A percentile compares a stretch with the other conserved stretches of the same genome.
phyloP scores from a whole-genome alignment of 169 alveolate species.

The Plasmodium billcollinsi region DNA sequence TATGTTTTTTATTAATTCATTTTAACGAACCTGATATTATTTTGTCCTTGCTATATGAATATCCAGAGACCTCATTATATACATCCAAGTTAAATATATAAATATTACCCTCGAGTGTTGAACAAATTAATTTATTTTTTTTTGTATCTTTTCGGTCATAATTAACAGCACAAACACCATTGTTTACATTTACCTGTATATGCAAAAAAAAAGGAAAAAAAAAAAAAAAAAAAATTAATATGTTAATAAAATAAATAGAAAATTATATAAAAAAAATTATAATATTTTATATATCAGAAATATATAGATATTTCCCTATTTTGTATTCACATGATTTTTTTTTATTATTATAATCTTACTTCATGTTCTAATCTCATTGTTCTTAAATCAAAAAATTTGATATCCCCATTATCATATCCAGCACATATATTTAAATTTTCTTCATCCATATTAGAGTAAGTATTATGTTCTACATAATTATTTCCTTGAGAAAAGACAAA shows the following conservation, averaged over 20 bases:
- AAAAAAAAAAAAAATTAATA: background rate
- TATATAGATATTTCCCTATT: background rate
- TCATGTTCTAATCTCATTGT: slow-evolving; percentile 59
- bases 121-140: slow-evolving; percentile 91
- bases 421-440: slow-evolving; percentile 89
- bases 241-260: background rate
- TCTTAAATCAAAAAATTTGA: slow-evolving; percentile 90
- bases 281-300: background rate
- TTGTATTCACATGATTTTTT: slow-evolving; percentile 36
- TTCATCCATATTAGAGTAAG: slow-evolving; percentile 83
- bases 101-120: slow-evolving; percentile 91
- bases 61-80: slow-evolving; percentile 89
- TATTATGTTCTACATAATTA: slow-evolving; percentile 52
- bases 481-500: slow-evolving; percentile 16
- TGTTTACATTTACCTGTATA: slow-evolving; percentile 87
- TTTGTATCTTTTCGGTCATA: slow-evolving; percentile 92
- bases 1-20: background rate
- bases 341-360: slow-evolving; percentile 43
- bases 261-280: background rate
- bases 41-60: slow-evolving; percentile 86
- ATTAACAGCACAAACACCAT: slow-evolving; percentile 92
- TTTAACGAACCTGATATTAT: slow-evolving; percentile 36
- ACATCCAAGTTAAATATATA: slow-evolving; percentile 91
- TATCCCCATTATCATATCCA: slow-evolving; percentile 95
- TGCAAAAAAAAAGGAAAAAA: slow-evolving; percentile 80